Evolutionary conservation across 805 yeast species (phyloP).

Genomic region (Spathaspora sp.): DNA sequence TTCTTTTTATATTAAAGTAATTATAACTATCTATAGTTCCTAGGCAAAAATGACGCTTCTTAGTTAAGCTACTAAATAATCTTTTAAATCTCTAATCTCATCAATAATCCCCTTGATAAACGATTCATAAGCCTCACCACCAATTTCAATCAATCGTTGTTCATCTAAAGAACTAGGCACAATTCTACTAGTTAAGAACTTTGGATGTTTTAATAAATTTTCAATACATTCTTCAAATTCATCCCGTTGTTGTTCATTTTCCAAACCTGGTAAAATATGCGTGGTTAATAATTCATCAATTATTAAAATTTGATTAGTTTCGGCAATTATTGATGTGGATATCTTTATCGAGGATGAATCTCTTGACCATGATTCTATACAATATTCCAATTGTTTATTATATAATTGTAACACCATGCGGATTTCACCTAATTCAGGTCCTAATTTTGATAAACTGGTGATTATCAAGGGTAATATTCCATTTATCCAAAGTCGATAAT

Average conservation of each 20-base stretch:
- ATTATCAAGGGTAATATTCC: constrained; percentile 72
- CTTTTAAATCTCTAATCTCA: constrained; percentile 35
- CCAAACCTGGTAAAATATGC: constrained; percentile 55
- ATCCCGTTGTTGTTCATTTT: constrained; percentile 53
- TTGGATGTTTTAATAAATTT: constrained; percentile 82
- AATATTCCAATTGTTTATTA: constrained; percentile 58
- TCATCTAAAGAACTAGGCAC: constrained; percentile 64
- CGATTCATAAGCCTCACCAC: constrained; percentile 22
- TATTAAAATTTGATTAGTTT: constrained; percentile 57
- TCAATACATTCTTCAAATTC: constrained; percentile 59
- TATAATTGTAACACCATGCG: constrained; percentile 62
- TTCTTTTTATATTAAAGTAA: not conserved
- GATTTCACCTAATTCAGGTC: constrained; percentile 62
- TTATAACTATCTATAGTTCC: not conserved
- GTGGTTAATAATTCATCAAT: constrained; percentile 55
- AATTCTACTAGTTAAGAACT: constrained; percentile 68
- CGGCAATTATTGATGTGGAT: constrained; percentile 33
- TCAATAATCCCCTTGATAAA: constrained; percentile 32
- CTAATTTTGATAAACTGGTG: constrained; percentile 57
- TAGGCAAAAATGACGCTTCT: no score
- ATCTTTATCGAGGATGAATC: constrained; percentile 43
- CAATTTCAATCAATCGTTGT: constrained; percentile 51
- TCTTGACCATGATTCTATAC: constrained; percentile 67
- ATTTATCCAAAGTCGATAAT: constrained; percentile 82
- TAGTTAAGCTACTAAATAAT: constrained; percentile 9